Conservation (phyloP, 2,329 filamentous ascomycete genomes). For the Sclerotinia spermophila region DNA sequence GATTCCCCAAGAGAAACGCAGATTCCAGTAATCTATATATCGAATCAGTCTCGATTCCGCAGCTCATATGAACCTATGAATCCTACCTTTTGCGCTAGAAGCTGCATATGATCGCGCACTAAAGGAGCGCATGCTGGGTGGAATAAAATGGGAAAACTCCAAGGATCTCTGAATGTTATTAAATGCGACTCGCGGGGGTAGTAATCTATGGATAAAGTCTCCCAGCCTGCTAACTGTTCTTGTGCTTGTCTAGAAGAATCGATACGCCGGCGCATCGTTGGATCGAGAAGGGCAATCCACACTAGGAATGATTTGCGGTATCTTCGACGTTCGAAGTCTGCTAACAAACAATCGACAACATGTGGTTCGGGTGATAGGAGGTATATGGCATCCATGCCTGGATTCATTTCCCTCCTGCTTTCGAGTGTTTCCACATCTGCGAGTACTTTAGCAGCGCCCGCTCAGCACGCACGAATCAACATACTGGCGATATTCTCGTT, state of each 20-base stretch:
- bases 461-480: conserved; percentile 18
- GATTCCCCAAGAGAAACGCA: conserved; percentile 94
- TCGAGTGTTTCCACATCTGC: conserved; percentile 93
- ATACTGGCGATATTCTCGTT: conserved; percentile 92
- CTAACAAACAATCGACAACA: conserved; percentile 89
- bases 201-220: conserved; percentile 82
- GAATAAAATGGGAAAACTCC: conserved; percentile 90
- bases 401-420: conserved; percentile 74
- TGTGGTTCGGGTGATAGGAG: conserved; percentile 80
- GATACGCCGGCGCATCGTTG: conserved; percentile 66
- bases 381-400: conserved; percentile 93
- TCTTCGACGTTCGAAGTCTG: conserved; percentile 80
- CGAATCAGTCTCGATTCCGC: conserved; percentile 24
- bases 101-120: conserved; percentile 77
- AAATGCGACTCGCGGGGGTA: conserved; percentile 88
- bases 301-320: conserved; percentile 78
- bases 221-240: conserved; percentile 74
- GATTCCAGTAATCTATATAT: conserved; percentile 70
- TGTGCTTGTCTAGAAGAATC: conserved; percentile 66
- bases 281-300: conserved; percentile 76
- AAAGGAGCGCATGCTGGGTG: conserved; percentile 86
- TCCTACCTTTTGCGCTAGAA: conserved; percentile 78
- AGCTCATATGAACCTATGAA: not conserved
- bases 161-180: conserved; percentile 88
- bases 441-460: conserved; percentile 22